phyloP scores from a whole-genome alignment of 1,284 basidiomycete genomes.

The Caloboletus firmus region DNA sequence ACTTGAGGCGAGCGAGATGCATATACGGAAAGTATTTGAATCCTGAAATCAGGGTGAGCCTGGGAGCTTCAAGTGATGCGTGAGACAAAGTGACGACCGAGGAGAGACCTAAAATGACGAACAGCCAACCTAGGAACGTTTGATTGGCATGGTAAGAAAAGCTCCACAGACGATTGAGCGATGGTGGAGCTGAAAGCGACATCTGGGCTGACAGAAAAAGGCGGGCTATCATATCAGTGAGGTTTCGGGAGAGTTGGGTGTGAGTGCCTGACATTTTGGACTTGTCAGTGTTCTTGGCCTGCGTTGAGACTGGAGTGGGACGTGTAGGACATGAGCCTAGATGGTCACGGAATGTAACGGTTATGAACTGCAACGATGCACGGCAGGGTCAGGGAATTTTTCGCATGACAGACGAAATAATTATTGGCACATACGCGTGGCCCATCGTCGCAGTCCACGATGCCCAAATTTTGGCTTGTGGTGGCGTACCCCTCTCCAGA shows the following conservation, averaged over 20 bases:
- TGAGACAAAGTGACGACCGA: conserved; percentile 9
- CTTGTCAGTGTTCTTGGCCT: neutral
- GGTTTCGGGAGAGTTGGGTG: neutral
- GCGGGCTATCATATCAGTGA: neutral
- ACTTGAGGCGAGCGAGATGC: conserved; percentile 19
- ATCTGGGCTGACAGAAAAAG: neutral
- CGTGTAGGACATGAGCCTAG: neutral
- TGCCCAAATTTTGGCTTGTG: neutral
- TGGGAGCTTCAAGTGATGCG: conserved; percentile 5
- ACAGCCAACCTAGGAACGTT: conserved; percentile 25
- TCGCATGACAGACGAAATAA: neutral
- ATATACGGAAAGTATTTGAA: conserved; percentile 2
- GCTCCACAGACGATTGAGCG: neutral
- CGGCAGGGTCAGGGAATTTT: neutral
- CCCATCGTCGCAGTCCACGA: conserved; percentile 4
- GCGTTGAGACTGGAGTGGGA: neutral
- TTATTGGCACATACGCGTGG: neutral
- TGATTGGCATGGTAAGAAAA: conserved; percentile 20
- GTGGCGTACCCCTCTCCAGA: neutral
- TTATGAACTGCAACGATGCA: conserved; percentile 17
- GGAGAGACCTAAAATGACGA: conserved; percentile 14
- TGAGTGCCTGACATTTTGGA: neutral
- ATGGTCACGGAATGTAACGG: neutral
- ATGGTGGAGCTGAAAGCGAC: neutral
- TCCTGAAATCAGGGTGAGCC: conserved; percentile 7